A percentile compares a stretch with the other conserved stretches of the same genome.
Evolutionary conservation across 2,329 filamentous ascomycete species (phyloP).

Genomic region (Aspergillus alliaceus): DNA sequence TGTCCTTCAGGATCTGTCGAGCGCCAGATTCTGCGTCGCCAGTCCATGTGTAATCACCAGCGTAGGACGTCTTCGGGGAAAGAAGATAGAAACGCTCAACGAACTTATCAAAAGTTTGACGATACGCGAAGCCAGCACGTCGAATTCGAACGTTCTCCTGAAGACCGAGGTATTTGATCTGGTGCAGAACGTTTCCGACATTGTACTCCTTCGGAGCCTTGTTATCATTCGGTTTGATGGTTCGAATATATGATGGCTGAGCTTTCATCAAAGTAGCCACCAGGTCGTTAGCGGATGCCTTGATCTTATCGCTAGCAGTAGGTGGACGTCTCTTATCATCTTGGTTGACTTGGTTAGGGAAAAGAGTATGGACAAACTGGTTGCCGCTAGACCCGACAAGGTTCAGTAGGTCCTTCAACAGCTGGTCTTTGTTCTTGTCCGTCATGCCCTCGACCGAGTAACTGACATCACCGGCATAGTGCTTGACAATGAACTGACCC

Average conservation of each 20-base stretch:
- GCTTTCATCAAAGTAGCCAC: conserved; percentile 97
- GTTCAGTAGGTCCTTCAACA: conserved; percentile 89
- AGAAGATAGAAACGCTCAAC: conserved; percentile 95
- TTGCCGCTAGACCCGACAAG: conserved; percentile 83
- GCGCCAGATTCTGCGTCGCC: conserved; percentile 85
- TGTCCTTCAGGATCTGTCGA: conserved; percentile 92
- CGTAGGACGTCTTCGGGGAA: conserved; percentile 91
- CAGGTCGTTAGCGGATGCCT: conserved; percentile 87
- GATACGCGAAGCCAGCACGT: conserved; percentile 92
- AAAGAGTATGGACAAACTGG: conserved; percentile 80
- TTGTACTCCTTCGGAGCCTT: conserved; percentile 96
- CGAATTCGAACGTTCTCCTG: conserved; percentile 98
- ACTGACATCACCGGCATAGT: conserved; percentile 94
- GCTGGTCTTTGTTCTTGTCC: conserved; percentile 98
- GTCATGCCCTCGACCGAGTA: conserved; percentile 97
- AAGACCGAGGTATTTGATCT: conserved; percentile 98
- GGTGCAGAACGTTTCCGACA: conserved; percentile 86
- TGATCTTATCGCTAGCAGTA: conserved; percentile 95
- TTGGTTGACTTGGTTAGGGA: conserved; percentile 90
- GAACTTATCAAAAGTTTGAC: conserved; percentile 97
- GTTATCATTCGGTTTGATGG: conserved; percentile 99
- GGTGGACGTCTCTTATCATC: conserved; percentile 94
- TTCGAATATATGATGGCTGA: conserved; percentile 95
- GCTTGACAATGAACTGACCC: conserved; percentile 97
- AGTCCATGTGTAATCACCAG: conserved; percentile 94